Conservation (phyloP, 805 yeast genomes). For the Nakazawaea laoshanensis region DNA sequence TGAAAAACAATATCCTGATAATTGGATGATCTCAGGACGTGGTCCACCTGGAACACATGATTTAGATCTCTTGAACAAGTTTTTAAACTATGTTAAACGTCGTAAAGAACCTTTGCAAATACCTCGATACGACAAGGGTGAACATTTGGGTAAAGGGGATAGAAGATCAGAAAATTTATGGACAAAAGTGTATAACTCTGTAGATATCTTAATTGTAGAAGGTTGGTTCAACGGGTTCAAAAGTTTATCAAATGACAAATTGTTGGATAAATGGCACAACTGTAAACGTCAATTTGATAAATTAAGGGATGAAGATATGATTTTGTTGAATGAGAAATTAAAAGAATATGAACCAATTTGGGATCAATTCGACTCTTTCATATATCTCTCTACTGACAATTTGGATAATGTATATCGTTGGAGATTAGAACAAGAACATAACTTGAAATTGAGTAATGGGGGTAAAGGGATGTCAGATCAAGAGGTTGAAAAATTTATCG, state of each 20-base stretch:
- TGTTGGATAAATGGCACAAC: constrained; percentile 20
- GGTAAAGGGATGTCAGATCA: constrained; percentile 80
- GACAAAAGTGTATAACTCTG: constrained; percentile 20
- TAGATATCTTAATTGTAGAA: constrained; percentile 71
- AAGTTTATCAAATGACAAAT: constrained; percentile 26
- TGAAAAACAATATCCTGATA: constrained; percentile 29
- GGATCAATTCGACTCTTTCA: constrained; percentile 49
- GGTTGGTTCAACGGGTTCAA: constrained; percentile 91
- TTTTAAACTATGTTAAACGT: constrained; percentile 25
- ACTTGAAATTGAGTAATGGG: constrained; percentile 29
- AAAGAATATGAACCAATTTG: constrained; percentile 43
- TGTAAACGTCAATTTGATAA: constrained; percentile 14
- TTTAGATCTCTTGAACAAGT: constrained; percentile 29
- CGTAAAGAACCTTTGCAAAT: constrained; percentile 22
- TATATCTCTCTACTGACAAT: constrained; percentile 52
- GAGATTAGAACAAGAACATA: constrained; percentile 74
- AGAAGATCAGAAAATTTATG: constrained; percentile 35
- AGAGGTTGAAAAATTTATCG: constrained; percentile 61
- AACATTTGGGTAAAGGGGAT: constrained; percentile 71
- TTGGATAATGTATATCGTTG: constrained; percentile 63
- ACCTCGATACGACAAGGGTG: constrained; percentile 78
- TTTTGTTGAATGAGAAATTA: constrained; percentile 45
- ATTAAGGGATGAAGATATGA: constrained; percentile 13
- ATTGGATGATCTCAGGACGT: constrained; percentile 57
- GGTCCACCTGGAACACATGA: constrained; percentile 97